Conservation (phyloP, 345 rosid species). For the Laguncularia racemosa region DNA sequence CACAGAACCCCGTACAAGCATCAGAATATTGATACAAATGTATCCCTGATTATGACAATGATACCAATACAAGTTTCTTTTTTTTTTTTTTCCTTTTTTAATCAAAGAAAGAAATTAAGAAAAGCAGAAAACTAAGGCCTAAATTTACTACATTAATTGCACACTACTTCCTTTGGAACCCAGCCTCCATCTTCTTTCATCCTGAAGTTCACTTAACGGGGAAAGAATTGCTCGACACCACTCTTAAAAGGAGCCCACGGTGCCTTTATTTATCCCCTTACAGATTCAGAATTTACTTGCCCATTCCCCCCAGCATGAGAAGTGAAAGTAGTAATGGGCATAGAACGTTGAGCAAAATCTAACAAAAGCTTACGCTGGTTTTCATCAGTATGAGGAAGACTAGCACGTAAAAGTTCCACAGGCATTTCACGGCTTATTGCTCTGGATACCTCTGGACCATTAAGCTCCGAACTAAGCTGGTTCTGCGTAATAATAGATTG, state of each 20-base stretch:
- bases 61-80: slow-evolving; percentile 6
- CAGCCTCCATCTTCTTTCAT: slow-evolving; percentile 1
- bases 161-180: slow-evolving; percentile 9
- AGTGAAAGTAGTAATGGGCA: slow-evolving; percentile 26
- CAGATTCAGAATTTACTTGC: slow-evolving; percentile 59
- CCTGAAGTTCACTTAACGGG: too few relatives aligned
- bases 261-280: slow-evolving; percentile 33
- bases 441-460: slow-evolving; percentile 44
- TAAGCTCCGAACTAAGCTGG: slow-evolving; percentile 35
- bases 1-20: slow-evolving; percentile 37
- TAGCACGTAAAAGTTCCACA: slow-evolving; percentile 84
- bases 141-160: slow-evolving; percentile 19
- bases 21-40: slow-evolving; percentile 37
- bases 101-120: too few relatives aligned
- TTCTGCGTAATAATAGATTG: slow-evolving; percentile 45
- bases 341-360: slow-evolving; percentile 59
- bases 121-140: slow-evolving; percentile 1
- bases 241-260: not conserved
- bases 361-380: slow-evolving; percentile 64
- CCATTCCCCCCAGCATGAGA: slow-evolving; percentile 29
- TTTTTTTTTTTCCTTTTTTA: too few relatives aligned
- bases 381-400: slow-evolving; percentile 87
- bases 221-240: slow-evolving; percentile 1
- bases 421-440: slow-evolving; percentile 87
- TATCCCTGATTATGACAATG: slow-evolving; percentile 15